Evolutionary conservation across 208 protist genomes (phyloP).

Genomic region (Trypanosoma grayi): DNA sequence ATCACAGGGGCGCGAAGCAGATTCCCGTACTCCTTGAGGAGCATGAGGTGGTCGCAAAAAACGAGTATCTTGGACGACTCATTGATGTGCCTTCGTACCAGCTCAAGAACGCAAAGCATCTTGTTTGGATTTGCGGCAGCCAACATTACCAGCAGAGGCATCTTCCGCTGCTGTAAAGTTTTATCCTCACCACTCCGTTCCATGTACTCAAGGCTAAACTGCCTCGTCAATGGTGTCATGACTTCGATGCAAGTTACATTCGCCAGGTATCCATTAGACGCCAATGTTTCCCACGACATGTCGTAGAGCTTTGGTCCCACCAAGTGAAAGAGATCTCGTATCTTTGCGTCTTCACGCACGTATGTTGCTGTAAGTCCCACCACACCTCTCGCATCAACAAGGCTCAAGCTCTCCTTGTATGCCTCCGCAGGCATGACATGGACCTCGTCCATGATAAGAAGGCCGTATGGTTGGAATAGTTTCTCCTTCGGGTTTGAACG

Average conservation of each 20-base stretch:
- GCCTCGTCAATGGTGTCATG: slow-evolving; percentile 96
- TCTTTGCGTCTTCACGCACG: slow-evolving; percentile 97
- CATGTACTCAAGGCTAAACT: slow-evolving; percentile 93
- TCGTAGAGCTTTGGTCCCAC: slow-evolving; percentile 99
- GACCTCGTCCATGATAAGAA: slow-evolving; percentile 93
- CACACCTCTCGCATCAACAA: slow-evolving; percentile 94
- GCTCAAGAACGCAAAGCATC: slow-evolving; percentile 81
- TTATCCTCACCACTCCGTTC: slow-evolving; percentile 42
- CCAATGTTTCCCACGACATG: slow-evolving; percentile 98
- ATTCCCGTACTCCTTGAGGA: slow-evolving; percentile 94
- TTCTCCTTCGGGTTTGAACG: slow-evolving; percentile 71
- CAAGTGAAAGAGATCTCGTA: slow-evolving; percentile 97
- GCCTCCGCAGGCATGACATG: slow-evolving; percentile 97
- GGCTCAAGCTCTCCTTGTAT: slow-evolving; percentile 94
- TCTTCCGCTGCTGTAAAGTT: slow-evolving; percentile 21
- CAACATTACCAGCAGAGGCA: slow-evolving; percentile 66
- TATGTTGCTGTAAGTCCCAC: slow-evolving; percentile 98
- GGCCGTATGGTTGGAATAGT: slow-evolving; percentile 74
- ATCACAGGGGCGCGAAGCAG: slow-evolving; percentile 91
- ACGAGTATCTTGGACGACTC: slow-evolving; percentile 98
- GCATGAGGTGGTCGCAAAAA: slow-evolving; percentile 98
- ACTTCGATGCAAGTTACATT: slow-evolving; percentile 98
- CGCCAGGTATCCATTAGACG: slow-evolving; percentile 94
- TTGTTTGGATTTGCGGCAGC: slow-evolving; percentile 89
- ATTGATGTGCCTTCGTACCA: slow-evolving; percentile 94